A percentile compares a stretch with the other conserved stretches of the same genome.
Conservation (phyloP, 768 basidiomycete species). For the Tricholoma terreum region DNA sequence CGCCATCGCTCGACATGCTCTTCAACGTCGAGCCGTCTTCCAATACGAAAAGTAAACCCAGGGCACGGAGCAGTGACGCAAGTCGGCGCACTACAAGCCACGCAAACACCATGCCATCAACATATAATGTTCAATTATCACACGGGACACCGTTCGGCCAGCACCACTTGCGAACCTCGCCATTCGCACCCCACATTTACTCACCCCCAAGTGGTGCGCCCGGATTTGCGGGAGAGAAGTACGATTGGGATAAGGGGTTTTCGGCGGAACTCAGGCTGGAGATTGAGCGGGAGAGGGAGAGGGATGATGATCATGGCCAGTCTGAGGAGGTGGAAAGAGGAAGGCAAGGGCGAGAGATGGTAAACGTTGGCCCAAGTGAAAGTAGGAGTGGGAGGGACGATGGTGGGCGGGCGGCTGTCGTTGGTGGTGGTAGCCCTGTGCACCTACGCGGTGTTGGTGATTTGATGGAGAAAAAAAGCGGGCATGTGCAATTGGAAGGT, state of each 20-base stretch:
- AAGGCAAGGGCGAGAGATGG: conserved; percentile 17
- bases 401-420: background rate
- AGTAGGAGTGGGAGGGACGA: conserved; percentile 6
- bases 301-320: background rate
- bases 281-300: conserved; percentile 15
- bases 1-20: conserved; percentile 14
- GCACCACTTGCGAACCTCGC: conserved; percentile 25
- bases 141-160: conserved; percentile 53
- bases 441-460: conserved; percentile 34
- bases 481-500: conserved; percentile 50
- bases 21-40: conserved; percentile 11
- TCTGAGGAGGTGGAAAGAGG: conserved; percentile 6
- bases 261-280: conserved; percentile 48
- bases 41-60: background rate
- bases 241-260: conserved; percentile 68
- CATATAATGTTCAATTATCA: conserved; percentile 21
- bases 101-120: conserved; percentile 7
- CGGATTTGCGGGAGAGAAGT: conserved; percentile 64
- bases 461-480: conserved; percentile 49
- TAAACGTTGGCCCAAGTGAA: conserved; percentile 12
- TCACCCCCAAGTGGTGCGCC: conserved; percentile 63
- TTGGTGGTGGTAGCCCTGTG: background rate
- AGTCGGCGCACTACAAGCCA: conserved; percentile 1
- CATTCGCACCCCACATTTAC: conserved; percentile 40
- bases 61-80: conserved; percentile 10